Conservation (phyloP, 2,329 filamentous ascomycete species). For the Sporothrix mexicana region DNA sequence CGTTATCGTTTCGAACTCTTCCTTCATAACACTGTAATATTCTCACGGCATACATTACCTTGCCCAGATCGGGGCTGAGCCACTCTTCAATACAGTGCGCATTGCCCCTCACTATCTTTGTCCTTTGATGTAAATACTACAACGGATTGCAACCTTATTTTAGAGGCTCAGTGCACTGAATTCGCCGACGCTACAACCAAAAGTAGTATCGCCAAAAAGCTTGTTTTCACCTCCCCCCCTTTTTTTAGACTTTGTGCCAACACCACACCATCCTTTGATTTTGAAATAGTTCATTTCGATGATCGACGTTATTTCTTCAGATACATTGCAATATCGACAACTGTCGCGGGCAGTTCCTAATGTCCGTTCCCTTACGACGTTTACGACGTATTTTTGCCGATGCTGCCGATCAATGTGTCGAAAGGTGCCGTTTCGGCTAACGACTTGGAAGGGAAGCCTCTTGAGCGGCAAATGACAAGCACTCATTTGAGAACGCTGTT, state of each 20-base stretch:
- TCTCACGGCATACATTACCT: background rate
- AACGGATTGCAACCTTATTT: background rate
- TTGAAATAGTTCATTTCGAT: background rate
- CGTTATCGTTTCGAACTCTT: background rate
- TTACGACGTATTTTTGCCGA: constrained; percentile 16
- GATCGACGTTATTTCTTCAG: background rate
- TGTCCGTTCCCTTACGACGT: background rate
- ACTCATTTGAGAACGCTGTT: too few relatives aligned
- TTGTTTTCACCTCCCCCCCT: constrained; percentile 15
- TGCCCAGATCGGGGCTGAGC: constrained; percentile 3
- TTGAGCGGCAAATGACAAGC: too few relatives aligned
- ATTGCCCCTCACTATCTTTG: background rate
- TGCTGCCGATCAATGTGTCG: background rate
- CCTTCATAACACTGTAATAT: background rate
- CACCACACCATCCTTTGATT: background rate
- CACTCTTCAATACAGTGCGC: background rate
- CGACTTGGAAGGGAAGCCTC: background rate
- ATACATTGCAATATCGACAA: background rate
- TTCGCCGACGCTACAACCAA: background rate
- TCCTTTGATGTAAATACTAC: background rate
- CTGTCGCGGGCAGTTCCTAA: background rate
- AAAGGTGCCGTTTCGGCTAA: constrained; percentile 29
- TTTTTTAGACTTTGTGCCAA: background rate
- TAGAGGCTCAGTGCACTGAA: background rate
- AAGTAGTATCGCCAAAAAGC: constrained; percentile 20